Evolutionary conservation across 2,329 filamentous ascomycete species (phyloP).

Genomic region (Canariomyces notabilis): DNA sequence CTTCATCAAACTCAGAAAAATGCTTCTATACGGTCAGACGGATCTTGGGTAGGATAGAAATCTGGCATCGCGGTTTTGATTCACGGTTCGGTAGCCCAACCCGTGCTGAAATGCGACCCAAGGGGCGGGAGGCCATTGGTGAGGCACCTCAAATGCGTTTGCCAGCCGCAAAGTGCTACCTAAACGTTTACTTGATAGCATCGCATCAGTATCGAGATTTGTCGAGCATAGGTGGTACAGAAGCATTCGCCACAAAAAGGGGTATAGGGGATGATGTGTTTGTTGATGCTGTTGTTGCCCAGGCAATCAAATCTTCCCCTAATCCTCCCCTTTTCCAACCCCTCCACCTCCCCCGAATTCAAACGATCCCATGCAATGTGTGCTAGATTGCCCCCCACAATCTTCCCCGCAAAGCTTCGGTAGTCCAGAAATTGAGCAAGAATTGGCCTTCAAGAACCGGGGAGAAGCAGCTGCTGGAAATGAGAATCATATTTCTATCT

Average conservation of each 20-base stretch:
- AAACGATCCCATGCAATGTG: not conserved
- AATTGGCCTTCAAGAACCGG: not conserved
- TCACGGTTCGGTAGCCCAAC: not conserved
- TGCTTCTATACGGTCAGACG: not conserved
- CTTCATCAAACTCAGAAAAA: not conserved
- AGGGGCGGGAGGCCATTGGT: not conserved
- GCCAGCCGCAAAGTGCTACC: not conserved
- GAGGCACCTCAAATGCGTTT: not conserved
- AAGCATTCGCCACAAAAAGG: not conserved
- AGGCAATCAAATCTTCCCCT: too few species aligned
- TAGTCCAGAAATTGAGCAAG: constrained; percentile 1
- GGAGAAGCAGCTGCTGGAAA: not conserved
- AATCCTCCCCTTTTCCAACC: not conserved
- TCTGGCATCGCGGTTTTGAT: not conserved
- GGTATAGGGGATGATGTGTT: not conserved
- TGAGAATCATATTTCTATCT: not conserved
- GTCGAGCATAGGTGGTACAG: not conserved
- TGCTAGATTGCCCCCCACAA: not conserved
- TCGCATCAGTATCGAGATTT: not conserved
- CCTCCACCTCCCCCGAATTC: constrained; percentile 1
- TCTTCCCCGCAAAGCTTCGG: constrained; percentile 4
- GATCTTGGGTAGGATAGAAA: constrained; percentile 1
- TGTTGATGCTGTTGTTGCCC: not conserved
- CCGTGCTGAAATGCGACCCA: constrained; percentile 2
- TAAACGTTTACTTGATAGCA: not conserved